A percentile compares a stretch with the other conserved stretches of the same genome.
These are phyloP conservation scores for Fusarium nurragi DNA, from an alignment of 2,329 filamentous ascomycete species.

Conservation along the genomic window DNA sequence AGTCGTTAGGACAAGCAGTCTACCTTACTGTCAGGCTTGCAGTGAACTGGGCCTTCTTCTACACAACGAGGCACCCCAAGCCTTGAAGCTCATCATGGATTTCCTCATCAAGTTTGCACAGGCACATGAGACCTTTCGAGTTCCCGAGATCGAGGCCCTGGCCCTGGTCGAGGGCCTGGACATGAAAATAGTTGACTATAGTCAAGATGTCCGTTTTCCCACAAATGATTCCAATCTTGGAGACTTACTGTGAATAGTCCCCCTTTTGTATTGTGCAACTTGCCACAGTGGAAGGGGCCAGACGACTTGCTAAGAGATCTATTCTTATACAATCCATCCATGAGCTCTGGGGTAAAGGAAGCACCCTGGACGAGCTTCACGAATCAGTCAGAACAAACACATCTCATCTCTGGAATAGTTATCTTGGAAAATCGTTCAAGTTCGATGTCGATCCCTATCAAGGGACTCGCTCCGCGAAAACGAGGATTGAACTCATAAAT, in stretches of 20 bases:
- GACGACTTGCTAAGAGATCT: conserved; percentile 74
- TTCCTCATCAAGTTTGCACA: conserved; percentile 92
- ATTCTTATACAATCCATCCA: conserved; percentile 86
- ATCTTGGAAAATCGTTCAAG: conserved; percentile 76
- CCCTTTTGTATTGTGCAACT: conserved; percentile 85
- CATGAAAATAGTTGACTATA: conserved; percentile 79
- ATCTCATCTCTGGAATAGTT: conserved; percentile 71
- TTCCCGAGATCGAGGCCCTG: conserved; percentile 83
- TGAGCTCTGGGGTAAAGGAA: conserved; percentile 85
- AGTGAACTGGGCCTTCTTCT: conserved; percentile 4
- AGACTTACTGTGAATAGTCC: conserved; percentile 64
- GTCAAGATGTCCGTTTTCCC: conserved; percentile 69
- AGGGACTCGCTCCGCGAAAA: conserved; percentile 69
- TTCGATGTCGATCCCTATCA: conserved; percentile 87
- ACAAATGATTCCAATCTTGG: conserved; percentile 14
- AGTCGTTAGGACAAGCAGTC: conserved; percentile 10
- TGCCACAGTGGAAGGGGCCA: conserved; percentile 70
- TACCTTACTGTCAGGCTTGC: conserved; percentile 7
- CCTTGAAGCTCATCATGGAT: conserved; percentile 61
- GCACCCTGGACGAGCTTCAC: conserved; percentile 75
- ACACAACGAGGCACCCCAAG: background rate
- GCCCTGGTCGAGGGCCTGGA: conserved; percentile 73
- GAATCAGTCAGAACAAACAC: conserved; percentile 68
- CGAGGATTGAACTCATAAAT: conserved; percentile 81
- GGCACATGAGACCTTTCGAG: conserved; percentile 88